phyloP scores from a whole-genome alignment of 2,329 filamentous ascomycete species.

The Aspergillus sp. region DNA sequence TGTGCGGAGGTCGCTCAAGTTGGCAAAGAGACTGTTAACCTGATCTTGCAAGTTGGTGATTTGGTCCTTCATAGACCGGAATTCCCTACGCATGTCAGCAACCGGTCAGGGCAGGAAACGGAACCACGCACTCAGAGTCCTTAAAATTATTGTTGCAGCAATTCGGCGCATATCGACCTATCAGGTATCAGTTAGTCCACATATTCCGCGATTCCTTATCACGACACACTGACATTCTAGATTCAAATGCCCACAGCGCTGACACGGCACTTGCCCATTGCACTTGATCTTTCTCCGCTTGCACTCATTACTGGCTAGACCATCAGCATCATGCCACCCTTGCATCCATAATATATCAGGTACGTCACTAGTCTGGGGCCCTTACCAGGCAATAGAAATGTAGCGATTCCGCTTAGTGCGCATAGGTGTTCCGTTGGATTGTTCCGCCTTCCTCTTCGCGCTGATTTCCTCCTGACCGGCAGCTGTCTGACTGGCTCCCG shows the following conservation, averaged over 20 bases:
- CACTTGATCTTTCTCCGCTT: conserved; percentile 63
- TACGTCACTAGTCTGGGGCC: conserved; percentile 6
- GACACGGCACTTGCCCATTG: conserved; percentile 59
- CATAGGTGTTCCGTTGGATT: conserved; percentile 41
- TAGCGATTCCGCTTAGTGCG: conserved; percentile 61
- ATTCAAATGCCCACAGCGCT: conserved; percentile 57
- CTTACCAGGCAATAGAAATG: conserved; percentile 60
- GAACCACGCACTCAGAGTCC: conserved; percentile 62
- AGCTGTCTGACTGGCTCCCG: conserved; percentile 17
- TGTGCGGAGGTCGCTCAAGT: conserved; percentile 59
- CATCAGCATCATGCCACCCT: not conserved
- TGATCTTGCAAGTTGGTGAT: conserved; percentile 73
- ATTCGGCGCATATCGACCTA: conserved; percentile 57
- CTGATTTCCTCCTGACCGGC: conserved; percentile 19
- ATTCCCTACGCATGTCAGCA: conserved; percentile 50
- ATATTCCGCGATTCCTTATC: not conserved
- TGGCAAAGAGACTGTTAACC: conserved; percentile 68
- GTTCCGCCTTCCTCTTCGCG: conserved; percentile 39
- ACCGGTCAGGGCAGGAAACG: not conserved
- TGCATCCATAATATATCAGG: too few relatives aligned
- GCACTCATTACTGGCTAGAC: conserved; percentile 51
- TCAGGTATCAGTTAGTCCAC: not conserved
- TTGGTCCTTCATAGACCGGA: conserved; percentile 70
- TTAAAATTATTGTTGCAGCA: conserved; percentile 74
- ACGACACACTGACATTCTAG: conserved; percentile 45